A percentile compares a stretch with the other conserved stretches of the same genome.
These are phyloP conservation scores for Aegilops sharonensis DNA, from an alignment of 176 grass and related monocot species.

Conservation along the genomic window DNA sequence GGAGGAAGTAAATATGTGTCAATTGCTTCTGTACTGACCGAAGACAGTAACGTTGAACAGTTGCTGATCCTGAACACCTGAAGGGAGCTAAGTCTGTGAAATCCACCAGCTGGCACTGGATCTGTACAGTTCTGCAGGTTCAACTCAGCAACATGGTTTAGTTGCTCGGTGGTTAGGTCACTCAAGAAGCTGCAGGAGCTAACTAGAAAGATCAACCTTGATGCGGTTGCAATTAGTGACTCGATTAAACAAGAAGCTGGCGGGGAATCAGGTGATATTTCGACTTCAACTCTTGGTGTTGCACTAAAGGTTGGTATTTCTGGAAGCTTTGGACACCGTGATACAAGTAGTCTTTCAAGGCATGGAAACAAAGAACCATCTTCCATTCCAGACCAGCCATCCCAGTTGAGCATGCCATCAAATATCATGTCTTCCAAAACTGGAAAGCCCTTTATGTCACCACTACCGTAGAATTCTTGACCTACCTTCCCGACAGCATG, in stretches of 20 bases:
- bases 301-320: conserved; percentile 26
- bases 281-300: conserved; percentile 52
- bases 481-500: conserved; percentile 16
- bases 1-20: conserved; percentile 25
- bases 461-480: conserved; percentile 48
- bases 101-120: conserved; percentile 20
- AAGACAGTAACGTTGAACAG: conserved; percentile 19
- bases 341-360: conserved; percentile 41
- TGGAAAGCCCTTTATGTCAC: conserved; percentile 34
- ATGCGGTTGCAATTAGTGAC: conserved; percentile 25
- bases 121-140: conserved; percentile 33
- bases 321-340: conserved; percentile 40
- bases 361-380: conserved; percentile 31
- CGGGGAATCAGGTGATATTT: conserved; percentile 25
- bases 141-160: conserved; percentile 33
- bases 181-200: conserved; percentile 33
- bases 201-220: conserved; percentile 22
- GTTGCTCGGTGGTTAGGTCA: conserved; percentile 16
- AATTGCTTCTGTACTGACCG: conserved; percentile 19
- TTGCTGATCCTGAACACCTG: conserved; percentile 30
- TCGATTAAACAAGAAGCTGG: conserved; percentile 30
- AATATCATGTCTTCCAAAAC: conserved; percentile 48
- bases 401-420: conserved; percentile 31
- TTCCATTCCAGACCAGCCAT: conserved; percentile 34
- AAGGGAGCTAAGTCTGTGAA: conserved; percentile 37